These are phyloP conservation scores for Prunus mume DNA, from an alignment of 306 rosid genomes.

Conservation along the genomic window DNA sequence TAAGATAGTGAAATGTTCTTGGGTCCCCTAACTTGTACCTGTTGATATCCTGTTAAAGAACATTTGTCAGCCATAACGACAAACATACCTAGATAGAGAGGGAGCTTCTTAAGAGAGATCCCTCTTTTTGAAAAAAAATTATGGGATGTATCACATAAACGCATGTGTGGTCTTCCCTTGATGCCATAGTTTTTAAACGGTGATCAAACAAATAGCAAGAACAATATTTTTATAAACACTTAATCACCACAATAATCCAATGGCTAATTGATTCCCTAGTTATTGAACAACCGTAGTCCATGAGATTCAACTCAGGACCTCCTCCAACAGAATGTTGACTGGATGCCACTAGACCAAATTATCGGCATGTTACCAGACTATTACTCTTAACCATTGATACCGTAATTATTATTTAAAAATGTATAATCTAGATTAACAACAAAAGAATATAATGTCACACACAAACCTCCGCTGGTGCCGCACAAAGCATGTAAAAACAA, in stretches of 20 bases:
- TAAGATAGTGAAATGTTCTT: conserved; percentile 67
- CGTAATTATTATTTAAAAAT: neutral
- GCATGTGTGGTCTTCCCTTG: too few species aligned
- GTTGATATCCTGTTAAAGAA: conserved; percentile 53
- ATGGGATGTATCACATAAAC: too few species aligned
- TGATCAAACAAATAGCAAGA: too few species aligned
- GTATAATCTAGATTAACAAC: neutral
- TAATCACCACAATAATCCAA: too few species aligned
- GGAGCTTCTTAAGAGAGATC: too few species aligned
- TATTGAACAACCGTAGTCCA: neutral
- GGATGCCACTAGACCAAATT: neutral
- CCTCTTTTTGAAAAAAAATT: too few species aligned
- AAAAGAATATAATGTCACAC: neutral
- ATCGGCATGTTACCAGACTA: neutral
- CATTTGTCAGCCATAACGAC: conserved; percentile 14
- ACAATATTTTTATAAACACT: too few species aligned
- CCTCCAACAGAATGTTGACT: neutral
- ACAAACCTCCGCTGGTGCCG: conserved; percentile 74
- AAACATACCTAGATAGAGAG: neutral
- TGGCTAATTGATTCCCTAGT: neutral
- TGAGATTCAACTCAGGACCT: neutral
- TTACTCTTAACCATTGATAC: neutral
- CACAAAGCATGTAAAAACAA: conserved; percentile 91
- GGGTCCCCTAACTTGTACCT: conserved; percentile 76
- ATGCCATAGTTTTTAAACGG: too few species aligned